phyloP scores from a whole-genome alignment of 2,329 filamentous ascomycete species.

The Daldinia sp. region DNA sequence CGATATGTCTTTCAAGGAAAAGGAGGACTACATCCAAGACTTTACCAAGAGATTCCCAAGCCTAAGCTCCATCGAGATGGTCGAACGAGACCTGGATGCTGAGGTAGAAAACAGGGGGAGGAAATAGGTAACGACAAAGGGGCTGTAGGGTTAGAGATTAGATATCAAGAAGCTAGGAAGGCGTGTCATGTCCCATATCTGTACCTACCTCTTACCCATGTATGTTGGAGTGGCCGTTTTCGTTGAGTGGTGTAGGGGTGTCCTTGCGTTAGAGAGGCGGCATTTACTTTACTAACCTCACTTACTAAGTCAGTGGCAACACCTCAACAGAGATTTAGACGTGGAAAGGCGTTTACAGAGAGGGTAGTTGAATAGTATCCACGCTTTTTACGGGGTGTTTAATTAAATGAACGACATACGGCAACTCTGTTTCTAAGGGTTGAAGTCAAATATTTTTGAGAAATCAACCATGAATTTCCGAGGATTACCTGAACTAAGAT shows the following conservation, averaged over 20 bases:
- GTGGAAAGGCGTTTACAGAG: constrained; percentile 40
- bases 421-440: not conserved
- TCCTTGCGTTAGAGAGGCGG: constrained; percentile 14
- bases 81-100: constrained; percentile 73
- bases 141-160: not conserved
- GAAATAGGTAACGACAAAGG: constrained; percentile 1
- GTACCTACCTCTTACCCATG: constrained; percentile 7
- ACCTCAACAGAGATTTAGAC: constrained; percentile 30
- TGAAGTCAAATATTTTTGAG: not conserved
- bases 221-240: not conserved
- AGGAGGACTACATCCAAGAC: constrained; percentile 73
- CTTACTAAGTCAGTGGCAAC: constrained; percentile 31
- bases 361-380: constrained; percentile 38
- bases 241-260: constrained; percentile 1
- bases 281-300: constrained; percentile 13
- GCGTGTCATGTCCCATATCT: not conserved
- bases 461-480: not conserved
- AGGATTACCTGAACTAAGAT: not conserved
- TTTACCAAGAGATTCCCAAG: constrained; percentile 92
- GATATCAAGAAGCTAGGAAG: not conserved
- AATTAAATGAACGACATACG: not conserved
- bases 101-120: constrained; percentile 48
- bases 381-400: constrained; percentile 6
- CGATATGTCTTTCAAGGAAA: constrained; percentile 68
- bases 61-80: constrained; percentile 86